Evolutionary conservation across 192 early-diverging fungal genomes (phyloP).

Genomic region (Podila epicladia): DNA sequence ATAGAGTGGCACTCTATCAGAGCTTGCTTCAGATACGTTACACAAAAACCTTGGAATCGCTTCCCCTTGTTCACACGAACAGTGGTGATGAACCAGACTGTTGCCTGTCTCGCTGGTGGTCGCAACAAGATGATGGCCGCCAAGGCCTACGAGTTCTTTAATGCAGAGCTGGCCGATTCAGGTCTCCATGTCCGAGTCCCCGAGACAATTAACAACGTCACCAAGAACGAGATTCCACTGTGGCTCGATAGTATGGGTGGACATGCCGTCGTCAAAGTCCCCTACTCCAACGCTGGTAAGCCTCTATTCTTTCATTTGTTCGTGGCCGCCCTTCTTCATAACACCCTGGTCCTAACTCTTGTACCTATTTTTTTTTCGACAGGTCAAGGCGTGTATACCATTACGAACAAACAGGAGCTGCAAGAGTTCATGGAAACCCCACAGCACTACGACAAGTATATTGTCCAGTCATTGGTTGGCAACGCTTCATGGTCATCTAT

Average conservation of each 20-base stretch:
- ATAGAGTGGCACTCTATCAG: constrained; percentile 83
- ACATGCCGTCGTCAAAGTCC: constrained; percentile 85
- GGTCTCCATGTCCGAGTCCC: constrained; percentile 79
- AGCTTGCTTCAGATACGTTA: constrained; percentile 90
- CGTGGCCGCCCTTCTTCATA: not conserved
- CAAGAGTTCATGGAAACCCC: constrained; percentile 76
- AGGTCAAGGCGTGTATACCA: constrained; percentile 92
- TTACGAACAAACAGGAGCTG: constrained; percentile 80
- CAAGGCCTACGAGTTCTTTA: constrained; percentile 86
- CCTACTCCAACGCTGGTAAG: constrained; percentile 86
- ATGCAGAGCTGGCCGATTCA: constrained; percentile 77
- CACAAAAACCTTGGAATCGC: constrained; percentile 89
- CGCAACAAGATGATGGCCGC: constrained; percentile 94
- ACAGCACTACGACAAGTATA: constrained; percentile 92
- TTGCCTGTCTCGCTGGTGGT: constrained; percentile 87
- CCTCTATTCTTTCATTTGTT: not conserved
- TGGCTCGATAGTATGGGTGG: constrained; percentile 88
- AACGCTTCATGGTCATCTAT: constrained; percentile 85
- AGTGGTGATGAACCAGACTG: constrained; percentile 81
- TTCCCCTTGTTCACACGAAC: constrained; percentile 83
- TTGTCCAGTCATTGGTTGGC: constrained; percentile 89
- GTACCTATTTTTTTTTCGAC: not conserved
- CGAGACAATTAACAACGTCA: constrained; percentile 89
- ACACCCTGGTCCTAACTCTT: not conserved
- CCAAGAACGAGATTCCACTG: constrained; percentile 80